Percentiles rank a stretch among this genome's conserved stretches.
Conservation (phyloP, 345 rosid genomes). For the Salix viminalis region DNA sequence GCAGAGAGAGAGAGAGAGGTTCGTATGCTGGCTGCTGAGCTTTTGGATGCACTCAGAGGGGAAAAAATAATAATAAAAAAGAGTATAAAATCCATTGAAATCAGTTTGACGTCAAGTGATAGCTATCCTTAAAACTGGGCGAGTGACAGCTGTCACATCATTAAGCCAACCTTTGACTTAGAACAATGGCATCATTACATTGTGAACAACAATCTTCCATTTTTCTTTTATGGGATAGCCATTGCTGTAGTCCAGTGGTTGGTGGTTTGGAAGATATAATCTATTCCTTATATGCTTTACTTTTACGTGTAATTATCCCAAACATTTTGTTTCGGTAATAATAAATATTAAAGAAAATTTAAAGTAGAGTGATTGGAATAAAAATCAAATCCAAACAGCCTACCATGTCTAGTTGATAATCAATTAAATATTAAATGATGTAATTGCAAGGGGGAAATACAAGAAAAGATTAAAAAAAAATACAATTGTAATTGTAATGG, state of each 20-base stretch:
- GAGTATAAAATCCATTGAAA: neutral
- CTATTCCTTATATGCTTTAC: no score
- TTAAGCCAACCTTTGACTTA: conserved; percentile 1
- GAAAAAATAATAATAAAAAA: neutral
- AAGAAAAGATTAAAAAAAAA: no score
- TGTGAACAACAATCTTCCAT: neutral
- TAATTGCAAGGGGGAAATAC: no score
- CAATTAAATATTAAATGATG: no score
- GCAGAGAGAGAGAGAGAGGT: neutral
- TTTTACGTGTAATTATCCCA: no score
- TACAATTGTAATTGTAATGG: no score
- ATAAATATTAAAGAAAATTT: no score
- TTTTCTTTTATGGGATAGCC: neutral
- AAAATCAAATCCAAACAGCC: no score
- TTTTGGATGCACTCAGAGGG: neutral
- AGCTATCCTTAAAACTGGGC: neutral
- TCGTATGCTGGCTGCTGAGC: neutral
- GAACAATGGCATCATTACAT: neutral
- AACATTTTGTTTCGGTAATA: no score
- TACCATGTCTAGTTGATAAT: no score
- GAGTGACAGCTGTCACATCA: neutral
- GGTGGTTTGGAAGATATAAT: no score
- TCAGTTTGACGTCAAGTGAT: neutral
- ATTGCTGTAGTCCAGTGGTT: neutral
- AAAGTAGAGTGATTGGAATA: no score